Conservation (phyloP, 176 grass and related monocot genomes). For the Carex parvula region DNA sequence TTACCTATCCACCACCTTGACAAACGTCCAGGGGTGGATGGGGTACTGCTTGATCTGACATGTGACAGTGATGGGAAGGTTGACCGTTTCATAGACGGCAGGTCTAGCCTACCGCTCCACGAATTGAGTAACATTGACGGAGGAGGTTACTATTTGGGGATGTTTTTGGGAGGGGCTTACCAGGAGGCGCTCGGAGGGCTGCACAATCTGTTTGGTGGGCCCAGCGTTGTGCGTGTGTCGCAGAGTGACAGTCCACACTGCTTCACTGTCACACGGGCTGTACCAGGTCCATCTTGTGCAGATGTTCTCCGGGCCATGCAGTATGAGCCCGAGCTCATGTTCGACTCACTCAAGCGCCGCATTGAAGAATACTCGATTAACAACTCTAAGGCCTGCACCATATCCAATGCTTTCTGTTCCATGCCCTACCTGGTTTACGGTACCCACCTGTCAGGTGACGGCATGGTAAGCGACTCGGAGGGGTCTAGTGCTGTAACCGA, state of each 20-base stretch:
- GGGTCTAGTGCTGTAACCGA: conserved; percentile 37
- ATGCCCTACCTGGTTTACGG: conserved; percentile 76
- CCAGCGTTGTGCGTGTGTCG: conserved; percentile 80
- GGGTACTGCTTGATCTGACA: conserved; percentile 71
- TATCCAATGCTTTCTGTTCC: conserved; percentile 53
- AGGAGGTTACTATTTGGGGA: conserved; percentile 79
- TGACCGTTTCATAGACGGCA: conserved; percentile 62
- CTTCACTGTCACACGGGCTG: conserved; percentile 76
- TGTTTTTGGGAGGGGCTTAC: conserved; percentile 97
- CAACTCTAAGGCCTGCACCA: conserved; percentile 19
- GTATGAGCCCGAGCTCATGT: conserved; percentile 94
- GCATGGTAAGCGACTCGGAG: conserved; percentile 61
- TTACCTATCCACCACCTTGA: conserved; percentile 80
- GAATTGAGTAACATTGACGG: conserved; percentile 41
- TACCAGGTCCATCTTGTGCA: conserved; percentile 60
- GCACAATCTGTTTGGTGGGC: conserved; percentile 94
- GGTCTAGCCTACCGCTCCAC: conserved; percentile 71
- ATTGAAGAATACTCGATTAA: conserved; percentile 31
- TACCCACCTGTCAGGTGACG: conserved; percentile 18
- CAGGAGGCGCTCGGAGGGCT: conserved; percentile 89
- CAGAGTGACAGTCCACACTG: conserved; percentile 82
- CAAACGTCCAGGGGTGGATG: conserved; percentile 53
- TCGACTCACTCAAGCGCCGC: conserved; percentile 66
- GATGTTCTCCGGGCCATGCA: conserved; percentile 89
- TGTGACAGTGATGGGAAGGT: conserved; percentile 98